Base-by-base conservation (phyloP, 768 basidiomycete species). In the Lentinula sp. region DNA sequence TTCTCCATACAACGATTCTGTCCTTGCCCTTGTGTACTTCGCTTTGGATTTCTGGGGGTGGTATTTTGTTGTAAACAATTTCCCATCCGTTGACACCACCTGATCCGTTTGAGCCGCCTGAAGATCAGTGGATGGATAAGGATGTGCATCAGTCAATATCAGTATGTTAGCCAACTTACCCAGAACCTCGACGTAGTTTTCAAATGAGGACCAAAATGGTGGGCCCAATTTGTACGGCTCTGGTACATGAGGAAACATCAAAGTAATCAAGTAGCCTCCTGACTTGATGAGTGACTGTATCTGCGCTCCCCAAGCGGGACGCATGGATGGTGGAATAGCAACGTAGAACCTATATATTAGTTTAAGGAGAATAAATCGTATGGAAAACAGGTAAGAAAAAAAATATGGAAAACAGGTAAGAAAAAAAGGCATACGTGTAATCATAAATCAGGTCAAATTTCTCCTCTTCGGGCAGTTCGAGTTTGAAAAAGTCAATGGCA, bases 361-460 rank as follows among this genome's bases (percentile, higher is more conserved):
- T 39, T 13, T 37, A 39, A 35, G 15, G n/a, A n/a, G 31, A 1
- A 34, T 23, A 28, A 28, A 28, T 28, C 28, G 16, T 52, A 3
- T 10, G 9, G 16, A 32, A 6, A 34, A 37, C 5, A 39, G 21
- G 2, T 34, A 16, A 37, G 43, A n/a, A 39, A 18, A 32, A 32
- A 5, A 13, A n/a, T n/a, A n/a, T n/a, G n/a, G n/a, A n/a, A n/a
- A n/a, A n/a, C n/a, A 28, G 15, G 49, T 55, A 57, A 35, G 43
- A n/a, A 39, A 18, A 32, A 32, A 5, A 13, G 10, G 64, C 75
- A 39, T 53, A 79, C 82, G 87, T 88, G 68, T 86, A 86, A 68
- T 89, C 88, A 65, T 84, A 86, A 5, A 87, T 72, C 8, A 89
- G 68, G 63, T 85, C 82, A 64, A 82, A 87, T 8, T 66, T 68